Percentiles rank a stretch among this genome's conserved stretches.
phyloP scores from a whole-genome alignment of 73 alveolate genomes.

The Uronychia setigera region DNA sequence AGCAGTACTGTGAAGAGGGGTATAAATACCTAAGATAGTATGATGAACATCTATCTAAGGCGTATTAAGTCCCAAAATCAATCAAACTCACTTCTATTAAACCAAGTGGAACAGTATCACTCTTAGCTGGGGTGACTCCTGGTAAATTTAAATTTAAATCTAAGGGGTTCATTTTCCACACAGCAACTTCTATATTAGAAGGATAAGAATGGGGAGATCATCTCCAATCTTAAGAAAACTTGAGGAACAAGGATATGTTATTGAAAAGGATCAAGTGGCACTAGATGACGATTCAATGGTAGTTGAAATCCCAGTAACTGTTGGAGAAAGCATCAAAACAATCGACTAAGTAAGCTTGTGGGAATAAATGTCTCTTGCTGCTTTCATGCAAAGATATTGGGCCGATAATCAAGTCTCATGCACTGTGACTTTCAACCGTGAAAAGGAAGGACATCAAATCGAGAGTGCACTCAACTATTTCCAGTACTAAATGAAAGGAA shows the following conservation, averaged over 20 bases:
- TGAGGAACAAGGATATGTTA: conserved; percentile 39
- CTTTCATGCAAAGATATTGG: conserved; percentile 61
- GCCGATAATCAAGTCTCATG: conserved; percentile 76
- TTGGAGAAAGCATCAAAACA: conserved; percentile 50
- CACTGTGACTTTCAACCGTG: conserved; percentile 71
- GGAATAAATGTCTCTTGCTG: conserved; percentile 60
- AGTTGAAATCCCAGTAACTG: conserved; percentile 62
- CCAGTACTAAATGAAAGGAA: conserved; percentile 70
- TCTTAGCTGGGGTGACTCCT: conserved; percentile 78
- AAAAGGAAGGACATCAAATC: conserved; percentile 47
- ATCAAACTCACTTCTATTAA: conserved; percentile 68
- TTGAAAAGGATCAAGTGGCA: conserved; percentile 59
- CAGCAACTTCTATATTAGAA: conserved; percentile 53
- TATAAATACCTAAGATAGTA: conserved; percentile 42
- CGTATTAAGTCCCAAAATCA: conserved; percentile 49
- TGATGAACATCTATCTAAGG: conserved; percentile 54
- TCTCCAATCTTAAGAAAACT: conserved; percentile 25
- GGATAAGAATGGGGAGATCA: conserved; percentile 53
- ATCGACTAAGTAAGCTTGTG: conserved; percentile 54
- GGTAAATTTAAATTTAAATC: too few species aligned
- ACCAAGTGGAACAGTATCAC: conserved; percentile 73
- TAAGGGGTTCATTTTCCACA: conserved; percentile 71
- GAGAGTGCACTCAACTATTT: conserved; percentile 55
- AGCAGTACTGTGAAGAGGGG: conserved; percentile 57
- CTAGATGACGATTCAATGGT: conserved; percentile 32